Evolutionary conservation across 345 rosid genomes (phyloP), one percentile per base, ranked within the genome.

Genomic region (Salix exigua): DNA sequence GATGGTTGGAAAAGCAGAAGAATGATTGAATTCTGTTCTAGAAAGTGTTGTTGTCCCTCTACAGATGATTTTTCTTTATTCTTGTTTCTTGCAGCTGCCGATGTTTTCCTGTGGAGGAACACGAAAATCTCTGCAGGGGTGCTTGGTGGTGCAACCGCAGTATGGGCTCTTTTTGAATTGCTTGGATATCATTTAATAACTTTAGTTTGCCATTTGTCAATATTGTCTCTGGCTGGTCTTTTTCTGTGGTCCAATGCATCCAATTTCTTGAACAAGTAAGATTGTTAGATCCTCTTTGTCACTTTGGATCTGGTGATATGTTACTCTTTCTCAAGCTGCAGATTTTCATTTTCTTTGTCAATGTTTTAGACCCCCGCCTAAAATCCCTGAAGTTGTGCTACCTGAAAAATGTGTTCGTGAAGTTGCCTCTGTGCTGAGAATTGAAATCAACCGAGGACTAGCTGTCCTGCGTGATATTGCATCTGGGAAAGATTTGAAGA

Each of bases 31-130:
- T 46, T 46, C 5, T 58, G 28, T 10, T n/a, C 14, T 58, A 2
- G 28, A 23, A 58, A 58, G 4, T n/a, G 63, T 10, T 58, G 63
- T 1, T 25, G 10, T 10, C 9, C 28, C 28, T 1, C 23, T 1
- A 58, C 11, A 14, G 6, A 46, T 25, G 38, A 3, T 40, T 37
- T 23, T 53, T 48, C 68, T 50, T 67, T 60, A 35, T 51, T 67
- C 13, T 66, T 19, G 14, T 72, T 44, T n/a, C 18, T 5, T 68
- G 33, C 75, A 81, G 83, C 78, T 73, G 81, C 84, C 65, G 81
- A 81, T 63, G 71, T 81, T 68, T 71, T 81, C n/a, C 68, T 81
- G 6, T 81, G 84, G 84, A 81, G 84, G 77, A 64, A 77, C 81
- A 81, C 69, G 77, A 77, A 81, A 40, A 63, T 69, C 17, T 81